Evolutionary conservation across 2,329 filamentous ascomycete species (phyloP), one percentile per base, ranked within the genome.

Genomic region (Ceratocystis diversiconidia): DNA sequence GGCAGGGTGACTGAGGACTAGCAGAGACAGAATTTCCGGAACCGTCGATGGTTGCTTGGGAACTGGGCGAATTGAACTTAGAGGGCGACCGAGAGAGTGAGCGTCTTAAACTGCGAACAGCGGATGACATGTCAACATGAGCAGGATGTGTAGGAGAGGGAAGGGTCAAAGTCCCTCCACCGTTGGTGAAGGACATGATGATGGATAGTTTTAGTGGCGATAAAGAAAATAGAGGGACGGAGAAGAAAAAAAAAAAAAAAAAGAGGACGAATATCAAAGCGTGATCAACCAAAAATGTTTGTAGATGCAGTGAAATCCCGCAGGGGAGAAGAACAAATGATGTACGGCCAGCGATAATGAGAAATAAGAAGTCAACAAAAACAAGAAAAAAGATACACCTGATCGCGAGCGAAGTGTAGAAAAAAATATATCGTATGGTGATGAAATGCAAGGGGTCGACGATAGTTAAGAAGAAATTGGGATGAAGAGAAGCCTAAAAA

Each of bases 71-170:
- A 44, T 65, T 66, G 55, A 94, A 92, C 74, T 94, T 95, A 41
- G 92, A 96, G 10, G 92, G 92, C n/a, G 92, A 96, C 71, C 91
- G 84, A 66, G 92, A 96, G 69, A 96, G 80, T 30, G 92, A 96
- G 70, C 90, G 88, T 69, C 92, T 84, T 67, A 96, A 80, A 71
- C 90, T 89, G 72, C 90, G 84, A 69, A 96, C 88, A 67, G 89
- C 87, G 62, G 89, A 85, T 68, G 88, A 87, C 69, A 90, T 85
- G 77, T 95, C 89, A 71, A 92, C 87, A 75, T 89, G 87, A 74
- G 90, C 89, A 68, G 85, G 84, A 72, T 89, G 86, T 61, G 89
- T 92, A 67, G 92, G 92, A 68, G 92, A 96, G 69, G 90, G 86
- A 71, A 96, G 80, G 72, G 94, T 90, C 71, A 95, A 80, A 67